These are phyloP conservation scores for Crucibulum laeve DNA, from an alignment of 768 basidiomycete genomes.

Conservation along the genomic window DNA sequence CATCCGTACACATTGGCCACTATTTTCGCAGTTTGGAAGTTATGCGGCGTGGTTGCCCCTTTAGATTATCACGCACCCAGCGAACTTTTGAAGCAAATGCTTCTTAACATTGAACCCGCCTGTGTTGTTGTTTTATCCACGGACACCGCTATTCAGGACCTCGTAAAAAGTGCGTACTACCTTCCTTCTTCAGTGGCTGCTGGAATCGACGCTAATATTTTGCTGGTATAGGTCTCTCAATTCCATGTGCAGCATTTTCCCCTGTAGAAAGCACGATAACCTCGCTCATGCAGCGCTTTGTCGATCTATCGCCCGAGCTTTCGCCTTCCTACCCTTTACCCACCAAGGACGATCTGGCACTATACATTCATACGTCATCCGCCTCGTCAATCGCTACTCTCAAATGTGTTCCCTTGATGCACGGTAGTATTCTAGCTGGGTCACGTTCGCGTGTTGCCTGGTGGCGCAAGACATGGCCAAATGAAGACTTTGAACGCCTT, in stretches of 20 bases:
- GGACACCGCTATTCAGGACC: conserved; percentile 14
- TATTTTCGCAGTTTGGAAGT: conserved; percentile 28
- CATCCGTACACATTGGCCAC: conserved; percentile 26
- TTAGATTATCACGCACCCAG: conserved; percentile 25
- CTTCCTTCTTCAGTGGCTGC: no score
- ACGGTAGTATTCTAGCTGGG: conserved; percentile 20
- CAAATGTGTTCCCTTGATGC: conserved; percentile 28
- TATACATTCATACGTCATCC: conserved; percentile 30
- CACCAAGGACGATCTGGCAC: conserved; percentile 14
- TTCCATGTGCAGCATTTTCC: conserved; percentile 14
- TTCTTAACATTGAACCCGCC: conserved; percentile 22
- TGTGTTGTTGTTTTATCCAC: conserved; percentile 18
- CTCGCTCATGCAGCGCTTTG: conserved; percentile 19
- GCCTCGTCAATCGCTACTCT: conserved; percentile 26
- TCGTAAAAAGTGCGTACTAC: conserved; percentile 17
- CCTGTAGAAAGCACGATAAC: conserved; percentile 22
- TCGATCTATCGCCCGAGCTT: conserved; percentile 18
- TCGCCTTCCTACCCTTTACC: conserved; percentile 16
- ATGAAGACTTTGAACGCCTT: conserved; percentile 13
- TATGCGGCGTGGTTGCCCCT: conserved; percentile 26
- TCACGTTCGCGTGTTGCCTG: conserved; percentile 18
- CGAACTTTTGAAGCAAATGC: conserved; percentile 26
- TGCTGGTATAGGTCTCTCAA: conserved; percentile 17
- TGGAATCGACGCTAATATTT: no score
- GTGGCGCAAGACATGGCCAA: conserved; percentile 12